Percentiles rank a stretch among this genome's conserved stretches.
These are phyloP conservation scores for Alternaria sp. DNA, from an alignment of 2,329 filamentous ascomycete genomes.

Conservation along the genomic window DNA sequence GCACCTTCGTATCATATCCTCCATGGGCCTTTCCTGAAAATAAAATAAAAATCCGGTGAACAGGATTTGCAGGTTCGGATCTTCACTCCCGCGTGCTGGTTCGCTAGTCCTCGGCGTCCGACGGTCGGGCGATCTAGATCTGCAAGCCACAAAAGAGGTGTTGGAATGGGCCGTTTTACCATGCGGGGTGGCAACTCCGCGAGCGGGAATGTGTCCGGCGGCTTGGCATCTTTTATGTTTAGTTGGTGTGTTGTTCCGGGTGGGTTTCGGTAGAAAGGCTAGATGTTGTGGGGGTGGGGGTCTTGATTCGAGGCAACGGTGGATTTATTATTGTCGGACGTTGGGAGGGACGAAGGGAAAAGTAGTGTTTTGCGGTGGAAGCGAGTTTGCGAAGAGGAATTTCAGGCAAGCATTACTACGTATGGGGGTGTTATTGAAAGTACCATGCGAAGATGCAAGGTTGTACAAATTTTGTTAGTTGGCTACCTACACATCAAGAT, in stretches of 20 bases:
- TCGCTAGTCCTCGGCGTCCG: not conserved
- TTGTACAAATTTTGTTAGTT: too few relatives aligned
- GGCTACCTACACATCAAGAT: not conserved
- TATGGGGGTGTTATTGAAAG: too few relatives aligned
- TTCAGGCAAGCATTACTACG: too few relatives aligned
- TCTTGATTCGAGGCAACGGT: too few relatives aligned
- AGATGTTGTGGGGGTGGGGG: not conserved
- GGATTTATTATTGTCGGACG: too few relatives aligned
- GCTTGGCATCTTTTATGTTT: not conserved
- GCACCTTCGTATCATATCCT: too few relatives aligned
- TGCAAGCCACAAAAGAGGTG: slow-evolving; percentile 1
- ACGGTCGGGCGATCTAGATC: not conserved
- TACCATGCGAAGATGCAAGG: too few relatives aligned
- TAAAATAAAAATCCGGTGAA: not conserved
- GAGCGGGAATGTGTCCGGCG: not conserved
- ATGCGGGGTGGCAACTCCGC: not conserved
- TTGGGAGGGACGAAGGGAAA: too few relatives aligned
- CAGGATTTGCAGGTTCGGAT: not conserved
- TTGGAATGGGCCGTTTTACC: not conserved
- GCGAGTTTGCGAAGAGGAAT: not conserved
- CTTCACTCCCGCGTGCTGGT: not conserved
- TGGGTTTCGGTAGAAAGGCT: not conserved
- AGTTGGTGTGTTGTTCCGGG: not conserved
- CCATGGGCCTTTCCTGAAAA: too few relatives aligned
- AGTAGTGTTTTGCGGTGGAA: too few relatives aligned